These are phyloP conservation scores for Botrytis elliptica DNA, from an alignment of 2,329 filamentous ascomycete genomes.

Conservation along the genomic window DNA sequence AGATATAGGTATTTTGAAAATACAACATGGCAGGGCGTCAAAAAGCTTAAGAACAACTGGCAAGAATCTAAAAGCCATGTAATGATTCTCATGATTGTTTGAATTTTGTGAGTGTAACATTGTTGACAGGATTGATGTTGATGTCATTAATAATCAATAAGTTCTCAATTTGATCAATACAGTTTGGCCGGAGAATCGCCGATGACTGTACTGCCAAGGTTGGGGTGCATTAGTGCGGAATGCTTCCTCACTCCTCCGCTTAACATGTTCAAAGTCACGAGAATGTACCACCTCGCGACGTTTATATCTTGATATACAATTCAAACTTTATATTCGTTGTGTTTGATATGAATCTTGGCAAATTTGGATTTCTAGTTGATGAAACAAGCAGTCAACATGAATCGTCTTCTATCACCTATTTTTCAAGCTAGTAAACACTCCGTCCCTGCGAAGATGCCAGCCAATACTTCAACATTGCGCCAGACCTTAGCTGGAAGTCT, in stretches of 20 bases:
- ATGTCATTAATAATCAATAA: not conserved
- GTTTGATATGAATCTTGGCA: not conserved
- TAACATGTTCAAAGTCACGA: not conserved
- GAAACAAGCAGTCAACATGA: not conserved
- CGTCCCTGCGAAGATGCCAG: not conserved
- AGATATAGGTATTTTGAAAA: not conserved
- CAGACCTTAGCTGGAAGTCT: not conserved
- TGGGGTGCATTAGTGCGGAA: constrained; percentile 5
- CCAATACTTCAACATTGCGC: not conserved
- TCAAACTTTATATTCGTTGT: not conserved
- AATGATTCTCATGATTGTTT: not conserved
- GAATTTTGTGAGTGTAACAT: not conserved
- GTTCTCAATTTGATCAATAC: not conserved
- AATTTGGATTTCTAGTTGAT: not conserved
- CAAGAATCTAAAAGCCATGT: not conserved
- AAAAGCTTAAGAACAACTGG: not conserved
- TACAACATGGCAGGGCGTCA: not conserved
- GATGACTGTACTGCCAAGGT: not conserved
- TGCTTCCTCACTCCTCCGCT: not conserved
- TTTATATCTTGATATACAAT: not conserved
- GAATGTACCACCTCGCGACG: not conserved
- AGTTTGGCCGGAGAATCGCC: not conserved
- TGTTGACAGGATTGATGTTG: not conserved
- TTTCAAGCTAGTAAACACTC: not conserved
- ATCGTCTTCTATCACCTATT: not conserved